Evolutionary conservation across 2,329 filamentous ascomycete genomes (phyloP).

Genomic region (Fusarium kyushuense): DNA sequence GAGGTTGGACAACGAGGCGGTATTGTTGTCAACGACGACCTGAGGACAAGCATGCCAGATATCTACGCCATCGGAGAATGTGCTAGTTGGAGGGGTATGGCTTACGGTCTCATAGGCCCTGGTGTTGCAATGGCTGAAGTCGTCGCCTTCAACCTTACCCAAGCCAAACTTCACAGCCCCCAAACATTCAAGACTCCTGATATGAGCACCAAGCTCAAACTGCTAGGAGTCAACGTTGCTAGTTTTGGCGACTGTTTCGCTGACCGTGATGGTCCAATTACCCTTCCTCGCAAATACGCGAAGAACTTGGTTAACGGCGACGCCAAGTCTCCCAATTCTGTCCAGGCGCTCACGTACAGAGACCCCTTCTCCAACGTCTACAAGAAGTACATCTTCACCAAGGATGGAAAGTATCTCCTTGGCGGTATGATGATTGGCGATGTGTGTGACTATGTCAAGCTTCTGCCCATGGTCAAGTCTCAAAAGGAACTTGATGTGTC

Average conservation of each 20-base stretch:
- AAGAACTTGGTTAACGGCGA: slow-evolving; percentile 48
- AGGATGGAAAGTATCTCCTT: slow-evolving; percentile 88
- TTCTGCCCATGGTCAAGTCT: slow-evolving; percentile 87
- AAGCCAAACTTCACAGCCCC: slow-evolving; percentile 77
- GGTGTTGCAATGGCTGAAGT: slow-evolving; percentile 95
- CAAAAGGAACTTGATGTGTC: slow-evolving; percentile 83
- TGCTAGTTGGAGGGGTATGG: slow-evolving; percentile 88
- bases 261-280: slow-evolving; percentile 83
- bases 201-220: slow-evolving; percentile 90
- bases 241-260: slow-evolving; percentile 96
- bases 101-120: slow-evolving; percentile 88
- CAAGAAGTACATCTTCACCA: slow-evolving; percentile 93
- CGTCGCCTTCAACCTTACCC: slow-evolving; percentile 89
- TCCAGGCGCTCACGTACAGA: slow-evolving; percentile 91
- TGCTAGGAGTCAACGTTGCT: slow-evolving; percentile 90
- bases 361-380: slow-evolving; percentile 91
- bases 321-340: slow-evolving; percentile 56
- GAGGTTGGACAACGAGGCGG: slow-evolving; percentile 78
- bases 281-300: slow-evolving; percentile 71
- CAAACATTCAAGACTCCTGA: slow-evolving; percentile 84
- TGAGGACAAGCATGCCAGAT: slow-evolving; percentile 77
- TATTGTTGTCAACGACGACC: slow-evolving; percentile 74
- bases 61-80: slow-evolving; percentile 94
- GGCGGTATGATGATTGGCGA: slow-evolving; percentile 99
- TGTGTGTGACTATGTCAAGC: slow-evolving; percentile 88